Evolutionary conservation across 2,329 filamentous ascomycete genomes (phyloP), one percentile per base, ranked within the genome.

Genomic region (Parafenestella ontariensis): DNA sequence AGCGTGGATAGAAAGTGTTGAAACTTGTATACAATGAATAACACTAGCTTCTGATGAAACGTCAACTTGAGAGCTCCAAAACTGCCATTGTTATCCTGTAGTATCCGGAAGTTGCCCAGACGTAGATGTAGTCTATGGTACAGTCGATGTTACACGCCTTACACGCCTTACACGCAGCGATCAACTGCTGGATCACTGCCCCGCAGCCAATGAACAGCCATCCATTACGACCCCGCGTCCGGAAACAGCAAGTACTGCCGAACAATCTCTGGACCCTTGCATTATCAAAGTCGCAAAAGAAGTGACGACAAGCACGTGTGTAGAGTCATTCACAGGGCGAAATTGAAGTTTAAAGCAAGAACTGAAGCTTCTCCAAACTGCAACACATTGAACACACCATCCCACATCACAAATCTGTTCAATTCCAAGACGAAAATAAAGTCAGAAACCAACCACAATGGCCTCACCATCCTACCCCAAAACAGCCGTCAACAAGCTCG

Each of bases 401-500:
- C 24, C 24, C 9, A 5, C 9, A 5, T 9, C 9, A 26, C 9
- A 26, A 5, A 26, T 9, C 24, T 26, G 5, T 26, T 26, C 24
- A 26, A 33, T 21, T 13, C 21, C 8, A 4, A 7, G n/a, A 9
- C 7, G 40, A 39, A 51, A 17, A 44, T n/a, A 26, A 44, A 40
- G 13, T 31, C 23, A 26, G 28, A 20, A 39, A 24, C 28, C 20
- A 20, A 34, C 21, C 18, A 48, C 23, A 18, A 63, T 63, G 64
- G 50, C 63, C 17, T 48, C 58, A 31, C 46, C 49, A 34, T 54
- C 56, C 10, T 74, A 73, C 33, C 59, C 65, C 21, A 67, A 66
- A 36, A 71, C 64, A 18, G n/a, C 60, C 17, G 55, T 64, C 2
- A 73, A 71, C 47, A 71, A 70, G 48, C 51, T 74, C 8, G 66